Conservation (phyloP, 805 yeast species). For the Saccharomycopsis sp. region DNA sequence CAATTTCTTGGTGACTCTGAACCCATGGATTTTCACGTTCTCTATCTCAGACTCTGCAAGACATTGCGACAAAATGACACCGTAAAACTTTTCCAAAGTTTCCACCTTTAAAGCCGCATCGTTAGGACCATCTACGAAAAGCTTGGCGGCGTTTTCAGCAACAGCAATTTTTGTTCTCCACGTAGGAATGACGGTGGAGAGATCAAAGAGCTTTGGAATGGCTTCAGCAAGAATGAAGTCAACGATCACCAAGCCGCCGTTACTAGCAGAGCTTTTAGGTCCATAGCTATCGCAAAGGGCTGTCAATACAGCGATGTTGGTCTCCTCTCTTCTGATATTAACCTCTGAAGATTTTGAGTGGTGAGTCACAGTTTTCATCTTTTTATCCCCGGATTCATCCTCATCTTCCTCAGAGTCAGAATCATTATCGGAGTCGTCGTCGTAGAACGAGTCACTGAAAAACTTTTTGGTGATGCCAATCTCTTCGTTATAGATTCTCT, state of each 20-base stretch:
- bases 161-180: conserved; percentile 55
- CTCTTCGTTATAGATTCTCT: conserved; percentile 30
- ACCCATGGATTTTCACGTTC: conserved; percentile 48
- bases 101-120: conserved; percentile 6
- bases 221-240: conserved; percentile 28
- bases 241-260: conserved; percentile 22
- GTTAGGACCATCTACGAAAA: conserved; percentile 19
- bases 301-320: conserved; percentile 32
- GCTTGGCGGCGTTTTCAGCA: conserved; percentile 34
- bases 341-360: conserved; percentile 34
- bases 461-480: conserved; percentile 28
- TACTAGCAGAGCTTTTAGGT: conserved; percentile 13
- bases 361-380: conserved; percentile 26
- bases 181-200: conserved; percentile 32
- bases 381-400: conserved; percentile 24
- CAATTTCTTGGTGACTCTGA: conserved; percentile 29
- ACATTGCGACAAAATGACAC: conserved; percentile 27
- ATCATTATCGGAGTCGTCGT: conserved; percentile 34
- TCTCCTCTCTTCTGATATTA: conserved; percentile 45
- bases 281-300: conserved; percentile 33
- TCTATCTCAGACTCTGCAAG: conserved; percentile 42
- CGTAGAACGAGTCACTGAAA: conserved; percentile 35
- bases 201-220: conserved; percentile 27
- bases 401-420: conserved; percentile 26
- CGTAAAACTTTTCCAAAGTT: conserved; percentile 24